These are phyloP conservation scores for Abortiporus biennis DNA, from an alignment of 1,284 basidiomycete genomes.

Conservation along the genomic window DNA sequence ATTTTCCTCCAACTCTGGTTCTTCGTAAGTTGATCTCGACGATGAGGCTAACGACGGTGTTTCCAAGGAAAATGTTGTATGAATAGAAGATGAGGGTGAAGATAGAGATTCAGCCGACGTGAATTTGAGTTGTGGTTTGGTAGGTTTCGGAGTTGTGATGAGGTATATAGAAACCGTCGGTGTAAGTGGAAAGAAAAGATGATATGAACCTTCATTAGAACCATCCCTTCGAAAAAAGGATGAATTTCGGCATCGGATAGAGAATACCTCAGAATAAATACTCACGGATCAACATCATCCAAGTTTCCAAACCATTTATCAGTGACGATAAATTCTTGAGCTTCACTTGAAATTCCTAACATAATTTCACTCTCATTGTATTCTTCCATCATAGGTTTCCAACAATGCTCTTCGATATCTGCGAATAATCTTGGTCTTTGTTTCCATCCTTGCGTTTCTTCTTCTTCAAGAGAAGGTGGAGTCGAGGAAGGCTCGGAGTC, in stretches of 20 bases:
- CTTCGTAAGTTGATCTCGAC: too few species aligned
- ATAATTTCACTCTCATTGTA: constrained; percentile 3
- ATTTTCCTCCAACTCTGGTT: too few species aligned
- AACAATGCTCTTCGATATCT: constrained; percentile 20
- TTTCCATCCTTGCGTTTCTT: too few species aligned
- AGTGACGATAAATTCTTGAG: constrained; percentile 39
- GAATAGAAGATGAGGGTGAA: too few species aligned
- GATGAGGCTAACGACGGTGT: too few species aligned
- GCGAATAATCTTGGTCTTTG: constrained; percentile 9
- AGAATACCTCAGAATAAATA: constrained; percentile 4
- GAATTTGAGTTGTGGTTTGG: too few species aligned
- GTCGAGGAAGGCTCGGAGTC: background rate
- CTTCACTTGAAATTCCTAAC: constrained; percentile 34
- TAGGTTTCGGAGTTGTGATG: constrained; percentile 26
- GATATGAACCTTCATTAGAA: constrained; percentile 25
- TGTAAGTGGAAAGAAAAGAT: constrained; percentile 47
- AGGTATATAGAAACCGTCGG: constrained; percentile 47
- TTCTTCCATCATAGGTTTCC: constrained; percentile 18
- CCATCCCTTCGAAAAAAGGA: background rate
- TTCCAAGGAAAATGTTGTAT: too few species aligned
- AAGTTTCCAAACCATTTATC: constrained; percentile 37
- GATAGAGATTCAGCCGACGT: too few species aligned
- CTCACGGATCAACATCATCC: constrained; percentile 36
- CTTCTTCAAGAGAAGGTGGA: too few species aligned
- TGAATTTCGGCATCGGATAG: background rate